A percentile compares a stretch with the other conserved stretches of the same genome.
These are phyloP conservation scores for Lachancea sp. DNA, from an alignment of 805 yeast genomes.

Conservation along the genomic window DNA sequence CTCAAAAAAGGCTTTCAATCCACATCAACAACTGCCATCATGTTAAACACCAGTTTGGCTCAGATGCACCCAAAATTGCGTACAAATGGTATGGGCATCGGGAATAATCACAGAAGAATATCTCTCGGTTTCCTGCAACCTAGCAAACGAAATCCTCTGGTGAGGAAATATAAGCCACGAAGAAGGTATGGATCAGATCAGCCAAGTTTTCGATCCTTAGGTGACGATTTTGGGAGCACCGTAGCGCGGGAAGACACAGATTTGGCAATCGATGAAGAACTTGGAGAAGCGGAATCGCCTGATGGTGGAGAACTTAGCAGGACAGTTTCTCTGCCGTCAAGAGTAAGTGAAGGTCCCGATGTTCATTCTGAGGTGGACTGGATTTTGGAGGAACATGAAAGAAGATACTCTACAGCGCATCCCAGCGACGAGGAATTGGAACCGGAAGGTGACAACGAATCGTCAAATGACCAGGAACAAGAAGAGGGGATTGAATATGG, in stretches of 20 bases:
- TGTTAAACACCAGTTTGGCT: slow-evolving; percentile 28
- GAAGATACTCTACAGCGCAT: slow-evolving; percentile 32
- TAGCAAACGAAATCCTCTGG: slow-evolving; percentile 37
- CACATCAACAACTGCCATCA: slow-evolving; percentile 18
- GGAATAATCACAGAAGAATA: slow-evolving; percentile 36
- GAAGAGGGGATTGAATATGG: slow-evolving; percentile 23
- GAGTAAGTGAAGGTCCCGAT: slow-evolving; percentile 31
- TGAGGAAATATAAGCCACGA: slow-evolving; percentile 26
- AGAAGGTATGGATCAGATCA: slow-evolving; percentile 29
- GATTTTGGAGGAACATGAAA: slow-evolving; percentile 36
- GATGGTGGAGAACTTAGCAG: slow-evolving; percentile 35
- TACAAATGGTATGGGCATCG: slow-evolving; percentile 39
- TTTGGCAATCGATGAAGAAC: slow-evolving; percentile 24
- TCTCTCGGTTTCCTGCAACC: slow-evolving; percentile 37
- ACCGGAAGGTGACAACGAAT: slow-evolving; percentile 8
- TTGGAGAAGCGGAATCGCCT: slow-evolving; percentile 18
- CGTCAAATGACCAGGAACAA: slow-evolving; percentile 3
- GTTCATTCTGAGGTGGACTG: slow-evolving; percentile 35
- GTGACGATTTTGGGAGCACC: slow-evolving; percentile 32
- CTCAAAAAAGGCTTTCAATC: too few relatives aligned
- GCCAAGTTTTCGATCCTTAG: slow-evolving; percentile 37
- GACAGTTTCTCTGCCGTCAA: slow-evolving; percentile 38
- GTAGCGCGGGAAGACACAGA: slow-evolving; percentile 19
- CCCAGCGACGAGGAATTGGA: slow-evolving; percentile 24
- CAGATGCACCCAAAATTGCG: slow-evolving; percentile 35